Conservation (phyloP, 305 asterid species). For the Solanum hybrid region DNA sequence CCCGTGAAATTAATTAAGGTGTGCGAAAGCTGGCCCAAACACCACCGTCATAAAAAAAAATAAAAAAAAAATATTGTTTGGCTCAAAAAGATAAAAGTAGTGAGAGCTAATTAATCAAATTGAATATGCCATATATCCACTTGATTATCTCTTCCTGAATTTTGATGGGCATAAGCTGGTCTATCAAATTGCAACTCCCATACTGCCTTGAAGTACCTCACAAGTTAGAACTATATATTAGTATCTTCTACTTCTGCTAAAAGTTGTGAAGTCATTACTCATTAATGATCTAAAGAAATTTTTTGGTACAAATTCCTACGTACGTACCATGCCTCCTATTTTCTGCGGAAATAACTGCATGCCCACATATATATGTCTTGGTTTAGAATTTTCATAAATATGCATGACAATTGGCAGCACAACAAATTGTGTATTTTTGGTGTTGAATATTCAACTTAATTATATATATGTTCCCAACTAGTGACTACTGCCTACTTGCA, state of each 20-base stretch:
- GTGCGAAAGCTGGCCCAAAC: no score
- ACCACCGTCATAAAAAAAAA: background rate
- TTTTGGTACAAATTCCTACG: background rate
- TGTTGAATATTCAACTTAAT: background rate
- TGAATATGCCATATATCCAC: background rate
- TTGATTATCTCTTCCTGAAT: background rate
- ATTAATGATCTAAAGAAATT: background rate
- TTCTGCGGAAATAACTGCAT: background rate
- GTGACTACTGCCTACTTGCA: background rate
- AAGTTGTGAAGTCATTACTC: background rate
- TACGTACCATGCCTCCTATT: background rate
- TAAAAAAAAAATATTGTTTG: no score
- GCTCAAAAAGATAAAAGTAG: background rate
- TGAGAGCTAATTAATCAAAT: background rate
- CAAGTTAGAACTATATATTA: background rate
- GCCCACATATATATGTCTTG: background rate
- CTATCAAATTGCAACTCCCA: background rate
- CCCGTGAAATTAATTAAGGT: no score
- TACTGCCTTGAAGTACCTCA: background rate
- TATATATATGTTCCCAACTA: no score
- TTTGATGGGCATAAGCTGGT: no score
- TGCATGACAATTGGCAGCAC: background rate
- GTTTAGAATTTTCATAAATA: background rate
- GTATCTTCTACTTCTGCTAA: background rate
- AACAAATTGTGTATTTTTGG: background rate